Evolutionary conservation across 2,329 filamentous ascomycete genomes (phyloP).

Genomic region (Paraphoma sp.): DNA sequence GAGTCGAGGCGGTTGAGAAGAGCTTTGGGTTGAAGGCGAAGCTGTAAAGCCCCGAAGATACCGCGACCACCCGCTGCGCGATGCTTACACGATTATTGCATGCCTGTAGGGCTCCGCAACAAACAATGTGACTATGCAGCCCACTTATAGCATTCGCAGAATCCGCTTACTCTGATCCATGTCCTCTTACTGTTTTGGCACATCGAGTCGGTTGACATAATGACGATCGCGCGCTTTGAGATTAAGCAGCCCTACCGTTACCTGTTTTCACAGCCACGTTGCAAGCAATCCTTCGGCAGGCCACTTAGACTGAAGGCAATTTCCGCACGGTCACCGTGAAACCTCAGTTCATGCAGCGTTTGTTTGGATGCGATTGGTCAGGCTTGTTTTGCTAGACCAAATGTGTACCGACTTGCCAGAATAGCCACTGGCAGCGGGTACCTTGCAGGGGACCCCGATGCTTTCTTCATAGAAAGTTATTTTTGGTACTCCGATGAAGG

Average conservation of each 20-base stretch:
- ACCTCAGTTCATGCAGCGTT: neutral
- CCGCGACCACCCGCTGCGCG: no score
- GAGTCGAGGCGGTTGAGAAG: constrained; percentile 57
- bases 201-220: neutral
- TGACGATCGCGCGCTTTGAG: neutral
- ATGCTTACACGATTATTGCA: no score
- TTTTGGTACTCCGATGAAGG: neutral
- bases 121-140: neutral
- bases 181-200: neutral
- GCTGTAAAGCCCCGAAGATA: constrained; percentile 32
- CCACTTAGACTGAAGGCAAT: neutral
- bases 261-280: neutral
- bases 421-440: neutral
- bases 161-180: neutral
- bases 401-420: neutral
- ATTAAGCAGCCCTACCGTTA: neutral
- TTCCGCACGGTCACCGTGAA: constrained; percentile 2
- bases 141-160: neutral
- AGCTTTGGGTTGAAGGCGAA: constrained; percentile 47
- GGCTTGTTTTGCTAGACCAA: neutral
- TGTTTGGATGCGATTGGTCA: neutral
- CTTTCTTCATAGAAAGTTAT: neutral
- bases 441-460: neutral
- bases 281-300: neutral
- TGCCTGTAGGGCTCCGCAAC: constrained; percentile 30